phyloP scores from a whole-genome alignment of 2,329 filamentous ascomycete species.

The Paecilomyces dactylethromorphus region DNA sequence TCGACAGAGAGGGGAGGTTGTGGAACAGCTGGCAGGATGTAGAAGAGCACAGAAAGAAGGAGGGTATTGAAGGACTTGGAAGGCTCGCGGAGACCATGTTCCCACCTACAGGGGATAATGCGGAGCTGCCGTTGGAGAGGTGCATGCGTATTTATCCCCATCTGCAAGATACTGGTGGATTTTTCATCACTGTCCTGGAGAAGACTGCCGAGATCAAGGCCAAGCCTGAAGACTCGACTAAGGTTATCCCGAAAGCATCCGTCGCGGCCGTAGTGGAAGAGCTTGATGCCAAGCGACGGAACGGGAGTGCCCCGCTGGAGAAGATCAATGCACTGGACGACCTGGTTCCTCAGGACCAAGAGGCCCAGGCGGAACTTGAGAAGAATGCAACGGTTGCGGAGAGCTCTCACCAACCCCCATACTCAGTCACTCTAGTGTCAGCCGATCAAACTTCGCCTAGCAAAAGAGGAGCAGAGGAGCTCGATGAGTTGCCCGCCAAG shows the following conservation, averaged over 20 bases:
- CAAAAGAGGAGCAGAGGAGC: constrained; percentile 28
- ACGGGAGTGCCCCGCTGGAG: constrained; percentile 21
- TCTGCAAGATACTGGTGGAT: constrained; percentile 90
- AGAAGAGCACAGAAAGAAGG: constrained; percentile 58
- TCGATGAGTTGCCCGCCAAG: constrained; percentile 35
- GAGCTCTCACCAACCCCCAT: constrained; percentile 24
- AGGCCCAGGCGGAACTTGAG: constrained; percentile 20
- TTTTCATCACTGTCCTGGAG: constrained; percentile 94
- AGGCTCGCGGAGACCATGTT: constrained; percentile 81
- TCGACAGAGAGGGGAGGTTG: constrained; percentile 74
- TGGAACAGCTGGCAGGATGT: constrained; percentile 80
- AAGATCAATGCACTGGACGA: constrained; percentile 37
- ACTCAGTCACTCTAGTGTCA: constrained; percentile 22
- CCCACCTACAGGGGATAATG: constrained; percentile 52
- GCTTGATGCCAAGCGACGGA: constrained; percentile 26
- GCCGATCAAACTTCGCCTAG: constrained; percentile 13
- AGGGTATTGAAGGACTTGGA: constrained; percentile 58
- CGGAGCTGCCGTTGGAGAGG: constrained; percentile 69
- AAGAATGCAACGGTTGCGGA: constrained; percentile 30
- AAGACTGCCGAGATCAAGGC: constrained; percentile 82
- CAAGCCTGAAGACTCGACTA: constrained; percentile 55
- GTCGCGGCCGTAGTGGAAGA: constrained; percentile 29
- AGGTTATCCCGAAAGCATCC: constrained; percentile 31
- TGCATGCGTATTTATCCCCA: constrained; percentile 95
- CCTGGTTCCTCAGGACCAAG: constrained; percentile 24